Base-by-base conservation (phyloP, 192 early-diverging fungal genomes). In the Entomortierella lignicola region DNA sequence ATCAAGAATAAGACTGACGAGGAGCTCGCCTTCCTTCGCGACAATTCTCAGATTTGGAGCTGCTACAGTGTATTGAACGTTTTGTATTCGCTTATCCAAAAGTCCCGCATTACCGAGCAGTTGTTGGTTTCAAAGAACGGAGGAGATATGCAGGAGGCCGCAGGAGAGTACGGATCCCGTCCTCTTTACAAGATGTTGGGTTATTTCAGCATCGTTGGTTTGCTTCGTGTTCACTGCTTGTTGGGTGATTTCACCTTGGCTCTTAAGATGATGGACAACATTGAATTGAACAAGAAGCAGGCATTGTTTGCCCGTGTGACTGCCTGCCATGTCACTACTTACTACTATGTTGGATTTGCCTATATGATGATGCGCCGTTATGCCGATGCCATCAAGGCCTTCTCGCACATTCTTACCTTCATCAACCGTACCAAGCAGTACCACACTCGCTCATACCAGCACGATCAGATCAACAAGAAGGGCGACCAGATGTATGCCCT, bases 301-400 rank as follows among this genome's bases (percentile, higher is more conserved):
- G 95, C 94, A 25, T 89, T 97, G 63, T 97, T 96, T 85, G 92
- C 96, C 21, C 90, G 97, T 37, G 96, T 98, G 7, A 96, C 95
- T n/a, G 95, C 95, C 6, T 97, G 97, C 87, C 95, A 98, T 73
- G 95, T 98, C 34, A 96, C 96, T 21, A 94, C 95, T 12, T 97
- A 94, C 88, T 99, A 99, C 87, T 97, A 97, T 84, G 94, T 97
- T 37, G 97, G 95, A 44, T 97, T 99, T 80, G 90, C 95, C 34
- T 99, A 97, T 87, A 91, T 97, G 93, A 99, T 99, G 97, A 94
- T 97, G 95, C 87, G 95, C 52, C 88, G 97, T 69, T 99, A 97
- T 74, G 90, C 95, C 43, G 97, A 99, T 74, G 97, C 97, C 55
- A 95, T 96, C 85, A 93, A 92, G 74, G 90, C 93, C 10, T 96